Evolutionary conservation across 129 eudicot genomes (phyloP).

Genomic region (Glebionis coronaria): DNA sequence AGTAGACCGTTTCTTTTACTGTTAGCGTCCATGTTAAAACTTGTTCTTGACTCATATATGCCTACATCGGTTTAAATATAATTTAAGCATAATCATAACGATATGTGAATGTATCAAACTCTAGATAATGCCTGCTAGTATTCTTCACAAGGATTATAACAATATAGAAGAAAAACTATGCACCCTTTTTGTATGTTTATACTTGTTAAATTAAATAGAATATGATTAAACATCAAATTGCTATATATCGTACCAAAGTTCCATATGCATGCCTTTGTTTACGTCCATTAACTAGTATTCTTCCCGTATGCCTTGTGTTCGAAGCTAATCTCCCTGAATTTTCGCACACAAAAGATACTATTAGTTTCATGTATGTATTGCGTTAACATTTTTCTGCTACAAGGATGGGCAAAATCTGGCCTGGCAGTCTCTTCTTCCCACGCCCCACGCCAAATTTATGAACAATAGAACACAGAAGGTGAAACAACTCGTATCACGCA

Average conservation of each 20-base stretch:
- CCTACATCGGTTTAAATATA: slow-evolving; percentile 28
- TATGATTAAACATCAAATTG: neutral
- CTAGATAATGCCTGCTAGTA: neutral
- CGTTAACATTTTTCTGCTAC: too few species aligned
- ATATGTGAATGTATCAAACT: neutral
- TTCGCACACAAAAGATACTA: neutral
- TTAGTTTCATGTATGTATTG: neutral
- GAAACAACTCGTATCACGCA: too few species aligned
- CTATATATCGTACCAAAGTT: slow-evolving; percentile 52
- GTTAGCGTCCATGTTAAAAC: slow-evolving; percentile 62
- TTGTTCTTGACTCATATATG: slow-evolving; percentile 76
- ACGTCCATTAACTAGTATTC: slow-evolving; percentile 59
- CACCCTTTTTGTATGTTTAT: neutral
- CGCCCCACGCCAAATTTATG: too few species aligned
- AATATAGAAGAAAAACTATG: neutral
- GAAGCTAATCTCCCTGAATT: slow-evolving; percentile 56
- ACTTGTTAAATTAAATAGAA: neutral
- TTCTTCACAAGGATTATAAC: too few species aligned
- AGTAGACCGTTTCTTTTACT: slow-evolving; percentile 70
- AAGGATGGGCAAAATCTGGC: too few species aligned
- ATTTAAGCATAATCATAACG: neutral
- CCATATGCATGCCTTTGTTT: slow-evolving; percentile 63
- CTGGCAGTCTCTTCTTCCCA: too few species aligned
- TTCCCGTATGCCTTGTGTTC: slow-evolving; percentile 45
- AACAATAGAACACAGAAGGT: too few species aligned